A percentile compares a stretch with the other conserved stretches of the same genome.
Conservation (phyloP, 225 moss, liverwort and hornwort genomes). For the Bryum argenteum region DNA sequence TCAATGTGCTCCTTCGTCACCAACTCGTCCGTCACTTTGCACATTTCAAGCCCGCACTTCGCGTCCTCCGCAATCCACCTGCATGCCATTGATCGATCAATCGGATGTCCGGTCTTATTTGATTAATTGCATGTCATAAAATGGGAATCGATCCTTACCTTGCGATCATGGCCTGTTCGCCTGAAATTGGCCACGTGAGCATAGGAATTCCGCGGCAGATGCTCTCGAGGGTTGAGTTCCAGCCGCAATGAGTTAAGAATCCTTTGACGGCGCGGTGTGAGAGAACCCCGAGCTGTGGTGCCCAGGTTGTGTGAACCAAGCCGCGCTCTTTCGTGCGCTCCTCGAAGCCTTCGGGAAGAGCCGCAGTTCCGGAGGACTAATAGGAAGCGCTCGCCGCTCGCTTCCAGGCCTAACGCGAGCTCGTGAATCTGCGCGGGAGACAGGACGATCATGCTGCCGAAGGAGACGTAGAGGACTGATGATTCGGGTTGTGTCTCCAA, state of each 20-base stretch:
- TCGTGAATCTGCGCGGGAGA: slow-evolving; percentile 22
- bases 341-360: slow-evolving; percentile 22
- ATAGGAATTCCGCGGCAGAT: slow-evolving; percentile 28
- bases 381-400: slow-evolving; percentile 28
- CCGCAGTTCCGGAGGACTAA: slow-evolving; percentile 27
- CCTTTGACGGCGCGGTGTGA: slow-evolving; percentile 14
- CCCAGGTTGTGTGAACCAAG: slow-evolving; percentile 14
- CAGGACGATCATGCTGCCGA: slow-evolving; percentile 16
- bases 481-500: slow-evolving; percentile 22
- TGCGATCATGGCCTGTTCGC: slow-evolving; percentile 34
- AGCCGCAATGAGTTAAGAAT: slow-evolving; percentile 41
- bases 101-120: not conserved
- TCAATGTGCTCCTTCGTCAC: slow-evolving; percentile 24
- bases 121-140: too few relatives aligned
- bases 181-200: slow-evolving; percentile 36
- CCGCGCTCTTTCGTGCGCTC: slow-evolving; percentile 27
- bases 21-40: slow-evolving; percentile 10
- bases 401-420: slow-evolving; percentile 25
- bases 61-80: slow-evolving; percentile 34
- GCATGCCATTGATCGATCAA: not conserved
- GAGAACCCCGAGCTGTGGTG: slow-evolving; percentile 29
- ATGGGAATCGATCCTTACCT: slow-evolving; percentile 8
- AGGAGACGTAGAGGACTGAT: slow-evolving; percentile 34
- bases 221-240: slow-evolving; percentile 31
- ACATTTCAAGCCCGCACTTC: slow-evolving; percentile 28